Percentiles rank a stretch among this genome's conserved stretches.
These are phyloP conservation scores for Skeletonema potamos DNA, from an alignment of 108 stramenopile species.

Conservation along the genomic window DNA sequence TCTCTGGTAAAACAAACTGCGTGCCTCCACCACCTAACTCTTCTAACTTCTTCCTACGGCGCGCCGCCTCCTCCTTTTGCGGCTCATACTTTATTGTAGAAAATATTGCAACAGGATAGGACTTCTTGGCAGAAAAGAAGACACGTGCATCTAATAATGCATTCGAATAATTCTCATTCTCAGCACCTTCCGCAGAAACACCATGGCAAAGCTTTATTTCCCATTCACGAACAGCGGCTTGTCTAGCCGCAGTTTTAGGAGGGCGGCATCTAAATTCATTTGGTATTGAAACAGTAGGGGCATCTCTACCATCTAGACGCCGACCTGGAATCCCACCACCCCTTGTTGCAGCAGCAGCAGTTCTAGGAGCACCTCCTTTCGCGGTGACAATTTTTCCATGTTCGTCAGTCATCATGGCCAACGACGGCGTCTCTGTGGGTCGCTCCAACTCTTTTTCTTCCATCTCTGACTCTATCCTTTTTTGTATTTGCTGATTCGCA, in stretches of 20 bases:
- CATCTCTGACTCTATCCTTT: slow-evolving; percentile 33
- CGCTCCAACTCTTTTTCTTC: slow-evolving; percentile 66
- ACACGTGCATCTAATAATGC: slow-evolving; percentile 77
- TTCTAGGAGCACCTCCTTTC: slow-evolving; percentile 3
- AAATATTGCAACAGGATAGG: slow-evolving; percentile 76
- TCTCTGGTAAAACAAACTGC: slow-evolving; percentile 78
- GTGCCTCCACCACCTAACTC: slow-evolving; percentile 84
- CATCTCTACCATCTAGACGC: slow-evolving; percentile 76
- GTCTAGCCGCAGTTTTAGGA: slow-evolving; percentile 56
- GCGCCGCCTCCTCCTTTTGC: slow-evolving; percentile 77
- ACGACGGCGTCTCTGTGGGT: slow-evolving; percentile 40
- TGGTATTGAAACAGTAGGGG: slow-evolving; percentile 58
- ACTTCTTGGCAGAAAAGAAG: slow-evolving; percentile 69
- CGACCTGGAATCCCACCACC: slow-evolving; percentile 59
- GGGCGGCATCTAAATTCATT: slow-evolving; percentile 42
- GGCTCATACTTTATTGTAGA: slow-evolving; percentile 85
- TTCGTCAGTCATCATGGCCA: not conserved
- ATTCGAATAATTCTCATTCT: slow-evolving; percentile 12
- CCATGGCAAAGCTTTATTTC: slow-evolving; percentile 63
- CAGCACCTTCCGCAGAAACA: not conserved
- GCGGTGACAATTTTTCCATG: not conserved
- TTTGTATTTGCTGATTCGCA: slow-evolving; percentile 32
- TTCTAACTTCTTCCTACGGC: slow-evolving; percentile 79
- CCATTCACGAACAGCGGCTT: slow-evolving; percentile 75
- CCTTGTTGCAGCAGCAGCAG: not conserved